Base-by-base conservation (phyloP, 2,329 filamentous ascomycete genomes). In the Lachnellula arida region DNA sequence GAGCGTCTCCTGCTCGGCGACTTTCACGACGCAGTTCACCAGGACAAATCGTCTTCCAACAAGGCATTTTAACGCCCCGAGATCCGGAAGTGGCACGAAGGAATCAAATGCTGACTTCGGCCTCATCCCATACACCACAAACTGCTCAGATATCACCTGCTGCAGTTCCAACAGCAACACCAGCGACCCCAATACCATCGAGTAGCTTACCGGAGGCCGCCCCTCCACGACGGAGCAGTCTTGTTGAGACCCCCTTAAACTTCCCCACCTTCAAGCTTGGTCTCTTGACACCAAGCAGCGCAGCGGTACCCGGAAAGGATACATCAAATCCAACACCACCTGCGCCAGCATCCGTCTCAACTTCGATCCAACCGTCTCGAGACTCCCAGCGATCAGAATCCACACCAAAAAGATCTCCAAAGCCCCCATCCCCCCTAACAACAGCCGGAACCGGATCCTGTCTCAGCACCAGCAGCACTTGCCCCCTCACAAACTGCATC, bases 401-500 rank as follows among this genome's bases (percentile, higher is more conserved):
- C 11, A 50, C 7, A n/a, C 34, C 34, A 8, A 35, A 8, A 22
- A 28, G 15, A 32, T 12, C 1, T 22, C 49, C 19, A n/a, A 28
- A 34, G 11, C 9, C 48, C 15, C 17, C 43, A 28, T 35, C 15
- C 8, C 43, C 39, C 7, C 43, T 54, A 2, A 46, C 56, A 1
- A 55, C 43, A 12, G 40, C 46, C 8, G 58, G 60, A 17, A 58
- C 46, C 15, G 58, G 65, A 0, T 53, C 17, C 44, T 68, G 65
- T 25, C 28, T 15, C 9, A 35, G 62, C 6, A 32, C 48, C 5
- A 15, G 40, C 1, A 17, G 47, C 8, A 39, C 32, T 5, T 69
- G 64, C 49, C 56, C 49, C 3, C 51, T 65, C 19, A 46, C 34
- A 8, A 53, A 57, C n/a, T 60, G 56, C 35, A 56, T 68, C 9